Base-by-base conservation (phyloP, 2,329 filamentous ascomycete genomes). In the Fusarium sp. region DNA sequence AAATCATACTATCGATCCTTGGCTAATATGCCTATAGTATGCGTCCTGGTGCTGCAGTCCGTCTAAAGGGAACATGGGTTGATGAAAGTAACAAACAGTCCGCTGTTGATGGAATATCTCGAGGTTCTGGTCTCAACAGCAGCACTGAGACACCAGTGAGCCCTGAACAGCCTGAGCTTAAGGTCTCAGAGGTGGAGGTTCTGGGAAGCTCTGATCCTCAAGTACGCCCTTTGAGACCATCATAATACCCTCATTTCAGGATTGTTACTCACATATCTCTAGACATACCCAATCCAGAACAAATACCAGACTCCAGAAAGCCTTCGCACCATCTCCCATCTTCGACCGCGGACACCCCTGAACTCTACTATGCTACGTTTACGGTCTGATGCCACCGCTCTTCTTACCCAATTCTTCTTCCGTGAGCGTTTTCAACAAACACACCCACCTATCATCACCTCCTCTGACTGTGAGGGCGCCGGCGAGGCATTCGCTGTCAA, bases 401-500 rank as follows among this genome's bases (percentile, higher is more conserved):
- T 90, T 46, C 79, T 97, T 43, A 92, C 89, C 54, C 87, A 86
- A 46, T 95, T 94, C 80, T 98, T 98, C 80, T 86, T 87, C 46
- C 81, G 84, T 26, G 86, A 89, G 62, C 85, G 89, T 58, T 95
- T 93, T 74, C 86, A 93, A 61, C 92, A 98, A 80, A 93, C 93
- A 9, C 95, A 98, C 72, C 93, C 96, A 6, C 96, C 96, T 6
- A 90, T 98, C 74, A 93, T 99, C 75, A 98, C 96, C 3, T 98
- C 95, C 1, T 97, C 95, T 0, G 96, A 99, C 75, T 99, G 96
- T 76, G 96, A 99, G 82, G 96, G 96, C 6, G 96, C 95, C 3
- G 96, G 96, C 1, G 95, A 98, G 78, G 95, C 97, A 18, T 99
- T 99, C 75, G 89, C 89, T 11, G 83, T 98, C 38, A 78, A 84